Base-by-base conservation (phyloP, 2,329 filamentous ascomycete species). In the Bipolaris gigantea region DNA sequence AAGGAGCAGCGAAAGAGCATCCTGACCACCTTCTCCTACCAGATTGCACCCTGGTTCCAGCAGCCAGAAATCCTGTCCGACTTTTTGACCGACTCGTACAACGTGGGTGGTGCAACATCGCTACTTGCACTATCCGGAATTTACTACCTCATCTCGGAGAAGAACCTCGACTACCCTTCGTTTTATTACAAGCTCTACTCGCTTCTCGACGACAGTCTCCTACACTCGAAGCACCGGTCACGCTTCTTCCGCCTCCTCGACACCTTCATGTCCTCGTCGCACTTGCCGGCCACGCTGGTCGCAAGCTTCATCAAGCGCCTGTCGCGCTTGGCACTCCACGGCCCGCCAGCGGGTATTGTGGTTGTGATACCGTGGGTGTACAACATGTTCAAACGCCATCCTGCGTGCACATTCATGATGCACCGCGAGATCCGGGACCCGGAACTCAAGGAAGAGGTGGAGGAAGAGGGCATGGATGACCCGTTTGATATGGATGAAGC, bases 221-320 rank as follows among this genome's bases (percentile, higher is more conserved):
- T 99, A 42, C 92, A 99, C 78, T 96, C 92, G 18, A 96, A 94
- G 75, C 89, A 99, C 77, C 87, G 94, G 47, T 95, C 92, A 18
- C 86, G 88, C 52, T 97, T 99, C 77, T 94, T 99, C 78, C 89
- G 94, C 46, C 82, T 97, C 15, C 79, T 99, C 53, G 91, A 97
- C 66, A 92, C 88, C 3, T 99, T 97, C 76, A 83, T 99, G 63
- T 83, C 83, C 4, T 97, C 93, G 0, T 92, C 91, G 3, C 95
- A 99, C 83, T 82, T 99, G 66, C 94, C 95, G 3, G 92, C 91
- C 4, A 86, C 88, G 4, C 81, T 99, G 35, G 90, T 99, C 2
- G 93, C 94, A 11, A 96, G 92, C 75, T 99, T 99, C 76, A 87
- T 99, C 78, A 99, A 99, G 77, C 85, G 90, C n/a, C 82, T 99